Conservation (phyloP, 306 rosid genomes). For the Gillenia trifoliata region DNA sequence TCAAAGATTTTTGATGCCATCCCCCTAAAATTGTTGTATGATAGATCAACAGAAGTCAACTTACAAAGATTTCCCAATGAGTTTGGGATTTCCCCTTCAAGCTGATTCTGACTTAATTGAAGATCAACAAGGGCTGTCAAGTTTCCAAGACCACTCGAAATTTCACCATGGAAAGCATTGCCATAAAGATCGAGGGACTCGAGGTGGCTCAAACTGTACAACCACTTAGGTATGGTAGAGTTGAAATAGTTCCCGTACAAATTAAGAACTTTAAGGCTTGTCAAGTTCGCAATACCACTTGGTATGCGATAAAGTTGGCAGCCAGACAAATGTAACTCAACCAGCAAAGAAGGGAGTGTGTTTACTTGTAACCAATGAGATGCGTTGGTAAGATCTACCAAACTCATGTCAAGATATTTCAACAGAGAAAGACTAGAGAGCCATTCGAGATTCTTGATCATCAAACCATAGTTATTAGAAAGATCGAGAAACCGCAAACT, state of each 20-base stretch:
- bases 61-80: conserved; percentile 9
- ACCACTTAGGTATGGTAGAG: conserved; percentile 10
- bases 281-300: too few species aligned
- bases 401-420: too few species aligned
- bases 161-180: background rate
- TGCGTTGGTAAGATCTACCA: fast-evolving
- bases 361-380: too few species aligned
- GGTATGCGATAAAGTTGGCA: background rate
- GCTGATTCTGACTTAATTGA: fast-evolving
- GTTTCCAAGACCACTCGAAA: background rate
- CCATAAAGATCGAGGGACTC: fast-evolving
- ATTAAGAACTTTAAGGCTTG: background rate
- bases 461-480: fast-evolving
- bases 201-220: background rate
- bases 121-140: background rate
- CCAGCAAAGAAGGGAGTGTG: too few species aligned
- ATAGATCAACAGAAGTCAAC: background rate
- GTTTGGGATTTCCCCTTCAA: conserved; percentile 7
- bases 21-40: fast-evolving
- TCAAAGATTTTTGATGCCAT: background rate
- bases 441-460: background rate
- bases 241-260: fast-evolving
- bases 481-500: background rate
- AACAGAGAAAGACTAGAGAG: background rate
- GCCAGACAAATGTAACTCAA: fast-evolving